phyloP scores from a whole-genome alignment of 2,329 filamentous ascomycete genomes.

The Cladosporium sp. region DNA sequence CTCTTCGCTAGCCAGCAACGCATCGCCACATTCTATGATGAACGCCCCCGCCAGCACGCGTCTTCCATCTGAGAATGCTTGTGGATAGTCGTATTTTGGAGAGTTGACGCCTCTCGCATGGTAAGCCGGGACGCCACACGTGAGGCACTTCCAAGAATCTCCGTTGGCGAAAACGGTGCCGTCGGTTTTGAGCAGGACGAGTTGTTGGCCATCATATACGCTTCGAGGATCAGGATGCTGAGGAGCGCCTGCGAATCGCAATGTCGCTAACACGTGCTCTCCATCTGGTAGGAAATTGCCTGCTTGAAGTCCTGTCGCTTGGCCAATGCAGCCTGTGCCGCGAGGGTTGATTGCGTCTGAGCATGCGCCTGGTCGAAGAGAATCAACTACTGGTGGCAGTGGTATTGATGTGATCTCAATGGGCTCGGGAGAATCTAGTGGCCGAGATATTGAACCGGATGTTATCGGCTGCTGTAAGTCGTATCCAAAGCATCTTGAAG shows the following conservation, averaged over 20 bases:
- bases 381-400: constrained; percentile 34
- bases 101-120: constrained; percentile 10
- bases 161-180: constrained; percentile 41
- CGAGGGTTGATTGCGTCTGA: constrained; percentile 32
- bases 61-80: constrained; percentile 39
- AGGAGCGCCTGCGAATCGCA: constrained; percentile 43
- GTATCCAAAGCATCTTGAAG: too few relatives aligned
- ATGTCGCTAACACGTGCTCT: constrained; percentile 39
- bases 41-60: constrained; percentile 31
- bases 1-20: constrained; percentile 31
- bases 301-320: constrained; percentile 23
- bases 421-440: constrained; percentile 26
- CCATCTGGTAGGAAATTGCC: constrained; percentile 41
- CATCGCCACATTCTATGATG: constrained; percentile 36
- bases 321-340: constrained; percentile 37
- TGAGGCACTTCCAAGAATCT: constrained; percentile 47
- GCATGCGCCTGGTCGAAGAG: constrained; percentile 30
- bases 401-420: constrained; percentile 35
- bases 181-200: constrained; percentile 43
- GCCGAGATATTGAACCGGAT: too few relatives aligned
- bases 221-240: constrained; percentile 36
- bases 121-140: constrained; percentile 38
- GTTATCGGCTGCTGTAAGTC: too few relatives aligned
- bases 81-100: constrained; percentile 37
- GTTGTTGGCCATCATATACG: constrained; percentile 40